Evolutionary conservation across 1,284 basidiomycete genomes (phyloP).

Genomic region (Ceratobasidium sp.): DNA sequence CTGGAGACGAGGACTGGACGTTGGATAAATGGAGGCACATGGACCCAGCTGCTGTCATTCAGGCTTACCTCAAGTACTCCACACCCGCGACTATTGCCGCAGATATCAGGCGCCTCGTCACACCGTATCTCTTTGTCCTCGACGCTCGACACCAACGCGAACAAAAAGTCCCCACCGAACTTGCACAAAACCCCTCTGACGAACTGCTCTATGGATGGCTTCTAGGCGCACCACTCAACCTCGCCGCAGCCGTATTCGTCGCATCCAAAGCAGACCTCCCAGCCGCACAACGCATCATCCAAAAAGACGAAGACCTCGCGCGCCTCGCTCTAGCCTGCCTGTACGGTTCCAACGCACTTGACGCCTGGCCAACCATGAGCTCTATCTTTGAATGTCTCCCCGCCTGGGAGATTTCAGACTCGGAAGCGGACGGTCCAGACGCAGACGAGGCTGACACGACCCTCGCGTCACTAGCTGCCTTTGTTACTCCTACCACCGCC

Average conservation of each 20-base stretch:
- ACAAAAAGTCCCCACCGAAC: constrained; percentile 71
- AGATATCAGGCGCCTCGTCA: constrained; percentile 79
- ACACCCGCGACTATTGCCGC: constrained; percentile 70
- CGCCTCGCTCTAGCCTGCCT: constrained; percentile 86
- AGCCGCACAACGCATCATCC: constrained; percentile 73
- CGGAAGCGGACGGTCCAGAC: constrained; percentile 62
- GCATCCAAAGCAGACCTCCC: constrained; percentile 88
- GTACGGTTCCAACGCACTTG: constrained; percentile 80
- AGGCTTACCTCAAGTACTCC: constrained; percentile 78
- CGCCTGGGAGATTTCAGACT: constrained; percentile 73
- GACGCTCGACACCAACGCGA: constrained; percentile 85
- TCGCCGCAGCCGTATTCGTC: constrained; percentile 81
- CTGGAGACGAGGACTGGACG: constrained; percentile 66
- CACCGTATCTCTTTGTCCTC: constrained; percentile 91
- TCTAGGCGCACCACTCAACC: constrained; percentile 71
- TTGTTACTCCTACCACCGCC: constrained; percentile 77
- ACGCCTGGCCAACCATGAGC: constrained; percentile 86
- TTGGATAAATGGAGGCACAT: constrained; percentile 76
- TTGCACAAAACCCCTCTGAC: constrained; percentile 55
- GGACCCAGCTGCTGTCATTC: constrained; percentile 70
- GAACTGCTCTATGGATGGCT: constrained; percentile 78
- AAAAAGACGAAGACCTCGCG: constrained; percentile 83
- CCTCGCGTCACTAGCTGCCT: constrained; percentile 78
- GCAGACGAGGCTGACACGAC: constrained; percentile 82
- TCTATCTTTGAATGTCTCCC: constrained; percentile 93